Conservation (phyloP, 805 yeast species). For the Priceomyces medius region DNA sequence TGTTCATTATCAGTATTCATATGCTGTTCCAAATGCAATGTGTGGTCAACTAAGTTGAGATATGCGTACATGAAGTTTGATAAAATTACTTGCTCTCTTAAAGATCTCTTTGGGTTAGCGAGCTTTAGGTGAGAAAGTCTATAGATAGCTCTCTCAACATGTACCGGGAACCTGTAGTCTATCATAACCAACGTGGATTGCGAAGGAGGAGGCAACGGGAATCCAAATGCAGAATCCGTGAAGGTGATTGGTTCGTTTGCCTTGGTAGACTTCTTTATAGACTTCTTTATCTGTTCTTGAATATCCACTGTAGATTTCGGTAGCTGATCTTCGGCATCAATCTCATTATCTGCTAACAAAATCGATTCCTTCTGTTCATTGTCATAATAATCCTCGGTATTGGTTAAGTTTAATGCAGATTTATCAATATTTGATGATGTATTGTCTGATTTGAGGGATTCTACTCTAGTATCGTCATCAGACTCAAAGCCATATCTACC, state of each 20-base stretch:
- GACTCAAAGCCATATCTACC: background rate
- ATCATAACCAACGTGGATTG: slow-evolving; percentile 75
- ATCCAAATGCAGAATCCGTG: slow-evolving; percentile 82
- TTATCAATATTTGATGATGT: background rate
- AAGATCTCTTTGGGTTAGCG: slow-evolving; percentile 89
- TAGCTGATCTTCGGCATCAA: slow-evolving; percentile 21
- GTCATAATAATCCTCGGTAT: background rate
- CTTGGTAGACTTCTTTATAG: slow-evolving; percentile 39
- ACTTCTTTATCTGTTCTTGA: slow-evolving; percentile 43
- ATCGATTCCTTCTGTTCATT: slow-evolving; percentile 3
- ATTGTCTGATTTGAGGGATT: background rate
- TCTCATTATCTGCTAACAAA: slow-evolving; percentile 11
- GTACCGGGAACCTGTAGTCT: slow-evolving; percentile 86
- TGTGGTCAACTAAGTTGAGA: slow-evolving; percentile 90
- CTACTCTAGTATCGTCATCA: background rate
- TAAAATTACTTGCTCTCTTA: slow-evolving; percentile 86
- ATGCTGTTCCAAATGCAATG: slow-evolving; percentile 66
- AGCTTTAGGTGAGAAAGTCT: slow-evolving; percentile 87
- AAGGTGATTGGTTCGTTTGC: slow-evolving; percentile 49
- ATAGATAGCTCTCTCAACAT: slow-evolving; percentile 94
- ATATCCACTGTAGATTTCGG: slow-evolving; percentile 37
- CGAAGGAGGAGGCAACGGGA: slow-evolving; percentile 80
- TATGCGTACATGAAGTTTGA: slow-evolving; percentile 98
- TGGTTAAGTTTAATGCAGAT: background rate
- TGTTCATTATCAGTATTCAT: background rate